Evolutionary conservation across 768 basidiomycete species (phyloP).

Genomic region (Amanita pallidorosea): DNA sequence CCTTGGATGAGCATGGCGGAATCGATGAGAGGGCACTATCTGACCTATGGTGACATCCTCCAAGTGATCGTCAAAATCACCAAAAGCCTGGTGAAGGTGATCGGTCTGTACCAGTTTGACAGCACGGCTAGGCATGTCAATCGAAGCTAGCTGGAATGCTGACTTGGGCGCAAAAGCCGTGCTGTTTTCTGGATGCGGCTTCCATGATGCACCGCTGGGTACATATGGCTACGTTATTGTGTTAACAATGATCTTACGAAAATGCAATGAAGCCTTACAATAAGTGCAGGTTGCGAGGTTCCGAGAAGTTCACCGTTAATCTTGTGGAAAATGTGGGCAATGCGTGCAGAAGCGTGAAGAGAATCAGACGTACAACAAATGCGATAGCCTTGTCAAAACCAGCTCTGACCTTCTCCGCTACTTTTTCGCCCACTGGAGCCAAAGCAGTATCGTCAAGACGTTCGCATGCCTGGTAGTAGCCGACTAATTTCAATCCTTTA

Average conservation of each 20-base stretch:
- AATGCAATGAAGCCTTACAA: constrained; percentile 4
- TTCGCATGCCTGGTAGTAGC: constrained; percentile 70
- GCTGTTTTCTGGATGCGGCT: constrained; percentile 26
- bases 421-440: constrained; percentile 54
- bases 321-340: neutral
- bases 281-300: constrained; percentile 1
- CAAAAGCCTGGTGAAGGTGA: constrained; percentile 46
- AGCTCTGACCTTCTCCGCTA: constrained; percentile 43
- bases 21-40: constrained; percentile 14
- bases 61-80: constrained; percentile 77
- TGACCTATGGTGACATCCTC: constrained; percentile 56
- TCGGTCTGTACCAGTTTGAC: constrained; percentile 37
- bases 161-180: constrained; percentile 36
- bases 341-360: too few relatives aligned
- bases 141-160: constrained; percentile 33
- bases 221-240: constrained; percentile 36
- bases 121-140: constrained; percentile 35
- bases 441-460: constrained; percentile 48
- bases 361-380: constrained; percentile 42
- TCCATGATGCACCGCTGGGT: constrained; percentile 33
- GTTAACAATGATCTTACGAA: neutral
- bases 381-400: constrained; percentile 53
- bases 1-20: neutral
- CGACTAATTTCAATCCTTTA: constrained; percentile 44
- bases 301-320: constrained; percentile 2